These are phyloP conservation scores for Elsinoe batatas DNA, from an alignment of 2,329 filamentous ascomycete genomes.

Conservation along the genomic window DNA sequence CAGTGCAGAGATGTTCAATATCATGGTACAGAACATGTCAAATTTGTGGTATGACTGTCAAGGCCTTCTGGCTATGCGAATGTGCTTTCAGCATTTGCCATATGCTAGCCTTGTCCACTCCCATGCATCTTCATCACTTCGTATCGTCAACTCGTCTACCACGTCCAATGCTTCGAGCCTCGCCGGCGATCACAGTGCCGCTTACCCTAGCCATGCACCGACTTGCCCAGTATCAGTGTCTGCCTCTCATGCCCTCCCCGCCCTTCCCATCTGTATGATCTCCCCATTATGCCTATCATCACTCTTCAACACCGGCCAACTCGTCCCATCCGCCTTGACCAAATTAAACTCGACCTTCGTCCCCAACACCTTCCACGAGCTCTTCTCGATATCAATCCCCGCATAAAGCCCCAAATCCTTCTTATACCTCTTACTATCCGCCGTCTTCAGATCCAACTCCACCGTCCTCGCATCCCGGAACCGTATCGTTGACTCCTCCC, in stretches of 20 bases:
- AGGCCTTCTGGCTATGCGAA: too few species aligned
- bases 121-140: too few species aligned
- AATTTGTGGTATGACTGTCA: too few species aligned
- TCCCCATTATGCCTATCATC: constrained; percentile 65
- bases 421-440: constrained; percentile 74
- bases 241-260: constrained; percentile 43
- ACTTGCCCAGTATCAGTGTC: too few species aligned
- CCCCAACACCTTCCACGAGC: constrained; percentile 69
- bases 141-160: too few species aligned
- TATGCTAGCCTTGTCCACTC: too few species aligned
- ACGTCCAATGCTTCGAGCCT: neutral
- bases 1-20: neutral
- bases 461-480: constrained; percentile 54
- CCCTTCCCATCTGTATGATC: constrained; percentile 81
- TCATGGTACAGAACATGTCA: neutral
- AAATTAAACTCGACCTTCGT: constrained; percentile 81
- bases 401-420: constrained; percentile 66
- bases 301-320: constrained; percentile 76
- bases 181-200: neutral
- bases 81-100: too few species aligned
- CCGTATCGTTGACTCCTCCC: constrained; percentile 60
- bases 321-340: constrained; percentile 60
- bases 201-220: neutral
- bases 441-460: constrained; percentile 73
- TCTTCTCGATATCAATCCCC: constrained; percentile 63